These are phyloP conservation scores for Globisporangium barbulae DNA, from an alignment of 352 stramenopile genomes.

Conservation along the genomic window DNA sequence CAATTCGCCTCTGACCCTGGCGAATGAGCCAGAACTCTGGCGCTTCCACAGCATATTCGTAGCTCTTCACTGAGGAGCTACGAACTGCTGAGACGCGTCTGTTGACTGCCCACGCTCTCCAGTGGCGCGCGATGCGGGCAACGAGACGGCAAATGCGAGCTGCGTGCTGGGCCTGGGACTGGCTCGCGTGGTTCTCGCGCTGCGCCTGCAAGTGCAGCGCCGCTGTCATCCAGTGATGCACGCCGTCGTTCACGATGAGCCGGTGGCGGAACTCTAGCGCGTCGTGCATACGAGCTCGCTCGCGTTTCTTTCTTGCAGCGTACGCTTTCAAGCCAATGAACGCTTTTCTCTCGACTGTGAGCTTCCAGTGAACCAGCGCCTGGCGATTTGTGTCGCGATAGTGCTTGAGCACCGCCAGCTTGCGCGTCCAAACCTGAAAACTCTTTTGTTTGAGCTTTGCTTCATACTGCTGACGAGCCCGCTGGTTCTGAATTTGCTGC, in stretches of 20 bases:
- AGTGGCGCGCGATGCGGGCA: slow-evolving; percentile 20
- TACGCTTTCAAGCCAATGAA: slow-evolving; percentile 10
- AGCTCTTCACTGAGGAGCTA: background rate
- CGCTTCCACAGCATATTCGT: background rate
- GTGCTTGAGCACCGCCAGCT: background rate
- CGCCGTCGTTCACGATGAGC: slow-evolving; percentile 16
- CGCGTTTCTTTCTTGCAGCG: background rate
- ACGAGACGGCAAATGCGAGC: slow-evolving; percentile 18
- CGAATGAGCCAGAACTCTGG: background rate
- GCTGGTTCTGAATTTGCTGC: slow-evolving; percentile 11
- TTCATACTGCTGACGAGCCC: slow-evolving; percentile 1
- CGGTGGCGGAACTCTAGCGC: slow-evolving; percentile 20
- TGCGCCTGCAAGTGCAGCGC: slow-evolving; percentile 16
- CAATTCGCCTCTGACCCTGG: background rate
- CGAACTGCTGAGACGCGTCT: background rate
- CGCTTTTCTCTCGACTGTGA: slow-evolving; percentile 16
- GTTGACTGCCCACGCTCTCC: slow-evolving; percentile 11
- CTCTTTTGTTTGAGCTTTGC: slow-evolving; percentile 9
- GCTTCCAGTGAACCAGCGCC: slow-evolving; percentile 22
- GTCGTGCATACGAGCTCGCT: slow-evolving; percentile 17
- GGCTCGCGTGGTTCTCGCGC: slow-evolving; percentile 9
- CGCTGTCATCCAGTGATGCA: slow-evolving; percentile 20
- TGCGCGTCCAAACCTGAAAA: slow-evolving; percentile 12
- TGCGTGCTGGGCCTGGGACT: slow-evolving; percentile 10
- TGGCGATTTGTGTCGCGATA: slow-evolving; percentile 11